Evolutionary conservation across 225 moss, liverwort and hornwort genomes (phyloP), one percentile per base, ranked within the genome.

Genomic region (Pseudisothecium myosuroides): DNA sequence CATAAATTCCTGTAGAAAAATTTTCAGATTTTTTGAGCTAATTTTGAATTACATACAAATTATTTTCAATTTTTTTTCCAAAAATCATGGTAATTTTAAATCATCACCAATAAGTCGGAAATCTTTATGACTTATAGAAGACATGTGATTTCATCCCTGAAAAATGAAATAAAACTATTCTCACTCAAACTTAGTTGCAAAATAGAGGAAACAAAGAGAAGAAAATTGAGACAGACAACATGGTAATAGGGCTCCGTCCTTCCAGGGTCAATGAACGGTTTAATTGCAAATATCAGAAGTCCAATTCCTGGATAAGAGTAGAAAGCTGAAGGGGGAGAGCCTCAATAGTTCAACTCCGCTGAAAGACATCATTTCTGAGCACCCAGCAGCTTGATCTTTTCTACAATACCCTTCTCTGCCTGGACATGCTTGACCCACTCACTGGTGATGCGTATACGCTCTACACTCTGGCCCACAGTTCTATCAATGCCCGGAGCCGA

Each of bases 381-480:
- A 92, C 91, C 90, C 41, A 96, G 88, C 64, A 80, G 73, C 86
- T 92, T 92, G 63, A 96, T 92, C 80, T 89, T 82, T 58, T 93
- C 93, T 68, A 85, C 87, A 45, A 96, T 87, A 50, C 92, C 95
- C 61, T 88, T 31, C 91, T 96, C 96, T 59, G 93, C 83, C 83
- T 90, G 93, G 47, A 95, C 95, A 92, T 94, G 92, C 89, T 94
- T 93, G 14, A 95, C 95, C 96, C 96, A 96, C 76, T 94, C 90
- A 37, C 93, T 87, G 55, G 89, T 93, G 47, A 95, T 95, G 87
- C 96, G 95, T 65, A 96, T 88, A 61, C 96, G 93, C 90, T 96
- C 96, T 55, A 96, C 89, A 72, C 95, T 96, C 88, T 95, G 95
- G 79, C 92, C 89, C 67, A 96, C 95, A 52, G 94, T 95, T 76